Evolutionary conservation across 106 monocot species (phyloP), one percentile per base, ranked within the genome.

Genomic region (Cymbidium sinense): DNA sequence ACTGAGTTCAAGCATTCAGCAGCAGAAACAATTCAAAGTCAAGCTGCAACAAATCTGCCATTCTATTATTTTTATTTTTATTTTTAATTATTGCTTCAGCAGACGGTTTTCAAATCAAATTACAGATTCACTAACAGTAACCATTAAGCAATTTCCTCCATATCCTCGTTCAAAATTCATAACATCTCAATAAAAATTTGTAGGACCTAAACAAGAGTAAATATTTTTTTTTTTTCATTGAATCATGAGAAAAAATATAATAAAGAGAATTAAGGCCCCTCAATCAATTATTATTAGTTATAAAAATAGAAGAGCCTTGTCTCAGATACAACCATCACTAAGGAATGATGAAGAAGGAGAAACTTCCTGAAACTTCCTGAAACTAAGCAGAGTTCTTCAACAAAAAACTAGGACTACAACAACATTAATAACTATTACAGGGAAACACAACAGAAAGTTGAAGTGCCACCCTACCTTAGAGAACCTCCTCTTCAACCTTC

Each of bases 301-400:
- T 31, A 67, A 33, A 33, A 67, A 67, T 17, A 67, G 67, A 67
- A 67, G 17, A 67, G 67, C 67, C 67, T 15, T 67, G 33, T 33
- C 67, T 31, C 58, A 2, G 58, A 7, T 58, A 23, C 58, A 23
- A n/a, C 23, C 23, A 58, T 58, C 31, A 33, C 67, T n/a, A 67
- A 67, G 67, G 67, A 67, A 67, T 33, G 15, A 67, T 67, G 67
- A 67, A 67, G 67, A 67, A 67, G 33, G 67, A 33, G 67, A 67
- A 67, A 67, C 31, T 67, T 17, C 67, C n/a, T n/a, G n/a, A n/a
- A n/a, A n/a, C n/a, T n/a, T n/a, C 33, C 67, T 67, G 33, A 67
- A 29, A 33, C 67, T 62, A 67, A 67, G 65, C 15, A 33, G 41
- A 41, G 67, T 67, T 67, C 67, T 33, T 62, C 61, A 62, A 62